phyloP scores from a whole-genome alignment of 2,329 filamentous ascomycete species.

The Gaeumannomyces sp. region DNA sequence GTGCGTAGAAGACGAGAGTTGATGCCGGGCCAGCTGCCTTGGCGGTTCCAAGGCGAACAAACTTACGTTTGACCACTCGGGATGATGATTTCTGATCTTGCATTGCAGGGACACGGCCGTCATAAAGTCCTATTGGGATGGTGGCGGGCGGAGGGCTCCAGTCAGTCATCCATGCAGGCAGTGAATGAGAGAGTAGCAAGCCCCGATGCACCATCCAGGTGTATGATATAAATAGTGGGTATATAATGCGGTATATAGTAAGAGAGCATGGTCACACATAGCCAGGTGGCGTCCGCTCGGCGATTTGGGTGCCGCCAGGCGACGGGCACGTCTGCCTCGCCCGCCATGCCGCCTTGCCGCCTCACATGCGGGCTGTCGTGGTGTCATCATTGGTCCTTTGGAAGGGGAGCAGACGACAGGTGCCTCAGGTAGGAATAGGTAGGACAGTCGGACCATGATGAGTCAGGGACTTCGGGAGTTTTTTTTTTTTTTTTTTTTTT shows the following conservation, averaged over 20 bases:
- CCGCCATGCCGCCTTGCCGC: no score
- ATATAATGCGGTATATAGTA: background rate
- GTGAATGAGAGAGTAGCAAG: no score
- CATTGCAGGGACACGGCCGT: constrained; percentile 63
- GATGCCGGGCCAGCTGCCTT: no score
- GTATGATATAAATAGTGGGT: no score
- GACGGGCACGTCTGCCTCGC: no score
- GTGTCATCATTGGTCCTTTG: background rate
- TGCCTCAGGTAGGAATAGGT: background rate
- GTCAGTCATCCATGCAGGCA: background rate
- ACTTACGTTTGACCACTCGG: constrained; percentile 68
- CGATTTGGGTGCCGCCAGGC: no score
- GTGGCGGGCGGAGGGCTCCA: background rate
- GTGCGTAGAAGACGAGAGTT: no score
- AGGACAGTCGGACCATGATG: background rate
- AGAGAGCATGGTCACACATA: background rate
- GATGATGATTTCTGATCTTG: constrained; percentile 64
- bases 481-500: no score
- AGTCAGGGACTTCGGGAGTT: background rate
- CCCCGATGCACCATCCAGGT: no score
- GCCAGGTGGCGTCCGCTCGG: no score
- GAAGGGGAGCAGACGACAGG: background rate
- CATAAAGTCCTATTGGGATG: constrained; percentile 60
- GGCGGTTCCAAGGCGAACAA: background rate
- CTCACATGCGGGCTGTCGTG: background rate